Conservation (phyloP, 495 filamentous ascomycete species). For the Penicillium macrosclerotiorum region DNA sequence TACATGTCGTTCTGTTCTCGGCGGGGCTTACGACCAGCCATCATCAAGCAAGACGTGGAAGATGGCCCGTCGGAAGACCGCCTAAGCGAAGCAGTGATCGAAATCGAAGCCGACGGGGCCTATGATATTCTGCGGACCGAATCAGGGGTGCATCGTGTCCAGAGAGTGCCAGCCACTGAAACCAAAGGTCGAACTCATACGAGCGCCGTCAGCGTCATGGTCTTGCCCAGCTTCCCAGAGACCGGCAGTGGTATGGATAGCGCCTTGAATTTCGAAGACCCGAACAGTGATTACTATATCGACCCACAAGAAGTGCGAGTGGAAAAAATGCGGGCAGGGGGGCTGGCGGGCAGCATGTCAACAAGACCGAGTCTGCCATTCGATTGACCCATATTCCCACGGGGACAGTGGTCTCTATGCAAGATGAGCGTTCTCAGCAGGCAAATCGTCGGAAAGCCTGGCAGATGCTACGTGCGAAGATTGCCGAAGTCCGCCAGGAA, state of each 20-base stretch:
- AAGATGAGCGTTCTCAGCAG: constrained; percentile 88
- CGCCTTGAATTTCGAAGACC: constrained; percentile 70
- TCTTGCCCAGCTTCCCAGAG: constrained; percentile 80
- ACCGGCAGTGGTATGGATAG: constrained; percentile 45
- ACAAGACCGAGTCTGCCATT: constrained; percentile 95
- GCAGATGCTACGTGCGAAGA: constrained; percentile 74
- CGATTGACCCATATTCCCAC: constrained; percentile 91
- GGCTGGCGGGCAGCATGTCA: constrained; percentile 95
- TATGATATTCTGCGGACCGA: constrained; percentile 81
- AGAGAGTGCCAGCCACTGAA: constrained; percentile 89
- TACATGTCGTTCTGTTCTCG: constrained; percentile 75
- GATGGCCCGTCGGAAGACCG: constrained; percentile 57
- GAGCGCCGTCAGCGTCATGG: constrained; percentile 85
- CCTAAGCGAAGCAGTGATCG: constrained; percentile 81
- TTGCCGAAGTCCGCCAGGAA: constrained; percentile 79
- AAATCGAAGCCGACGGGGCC: constrained; percentile 72
- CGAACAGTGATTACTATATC: constrained; percentile 85
- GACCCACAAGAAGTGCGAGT: constrained; percentile 79
- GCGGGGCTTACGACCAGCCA: constrained; percentile 55
- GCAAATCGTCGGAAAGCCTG: constrained; percentile 85
- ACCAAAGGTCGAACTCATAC: constrained; percentile 89
- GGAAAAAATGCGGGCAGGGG: constrained; percentile 92
- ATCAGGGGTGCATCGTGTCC: constrained; percentile 91
- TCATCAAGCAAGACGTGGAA: constrained; percentile 57
- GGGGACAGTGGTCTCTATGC: constrained; percentile 79